Evolutionary conservation across 768 basidiomycete genomes (phyloP).

Genomic region (Agaricus bisporus): DNA sequence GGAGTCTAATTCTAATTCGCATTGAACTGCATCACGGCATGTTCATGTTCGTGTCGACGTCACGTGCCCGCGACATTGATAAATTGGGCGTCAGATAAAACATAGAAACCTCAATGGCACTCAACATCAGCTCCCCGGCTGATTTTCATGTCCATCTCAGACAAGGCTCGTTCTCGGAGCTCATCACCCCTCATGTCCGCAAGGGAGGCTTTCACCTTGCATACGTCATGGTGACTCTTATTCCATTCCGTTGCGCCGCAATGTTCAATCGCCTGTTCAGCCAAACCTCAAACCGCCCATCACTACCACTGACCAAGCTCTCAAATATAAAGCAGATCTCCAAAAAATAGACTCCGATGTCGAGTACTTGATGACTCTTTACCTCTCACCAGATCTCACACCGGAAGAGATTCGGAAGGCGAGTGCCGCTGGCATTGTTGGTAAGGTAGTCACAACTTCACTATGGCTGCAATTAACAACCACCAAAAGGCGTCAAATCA

Average conservation of each 20-base stretch:
- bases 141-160: constrained; percentile 98
- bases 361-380: constrained; percentile 93
- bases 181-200: constrained; percentile 87
- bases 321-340: constrained; percentile 74
- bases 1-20: neutral
- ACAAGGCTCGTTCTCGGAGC: constrained; percentile 72
- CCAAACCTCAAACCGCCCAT: constrained; percentile 92
- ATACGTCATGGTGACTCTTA: constrained; percentile 83
- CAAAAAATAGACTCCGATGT: constrained; percentile 68
- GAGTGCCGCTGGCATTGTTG: constrained; percentile 74
- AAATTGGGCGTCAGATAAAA: neutral
- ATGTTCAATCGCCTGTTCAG: constrained; percentile 32
- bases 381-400: constrained; percentile 87
- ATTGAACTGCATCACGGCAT: constrained; percentile 10
- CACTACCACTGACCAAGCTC: constrained; percentile 71
- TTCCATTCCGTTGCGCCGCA: neutral
- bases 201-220: constrained; percentile 86
- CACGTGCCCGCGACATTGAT: constrained; percentile 28
- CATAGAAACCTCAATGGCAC: constrained; percentile 23
- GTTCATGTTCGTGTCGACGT: constrained; percentile 22
- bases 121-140: constrained; percentile 59
- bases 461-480: too few species aligned
- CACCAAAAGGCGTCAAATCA: constrained; percentile 71
- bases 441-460: constrained; percentile 18
- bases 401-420: constrained; percentile 90